Evolutionary conservation across 106 monocot genomes (phyloP).

Genomic region (Agapanthus africanus): DNA sequence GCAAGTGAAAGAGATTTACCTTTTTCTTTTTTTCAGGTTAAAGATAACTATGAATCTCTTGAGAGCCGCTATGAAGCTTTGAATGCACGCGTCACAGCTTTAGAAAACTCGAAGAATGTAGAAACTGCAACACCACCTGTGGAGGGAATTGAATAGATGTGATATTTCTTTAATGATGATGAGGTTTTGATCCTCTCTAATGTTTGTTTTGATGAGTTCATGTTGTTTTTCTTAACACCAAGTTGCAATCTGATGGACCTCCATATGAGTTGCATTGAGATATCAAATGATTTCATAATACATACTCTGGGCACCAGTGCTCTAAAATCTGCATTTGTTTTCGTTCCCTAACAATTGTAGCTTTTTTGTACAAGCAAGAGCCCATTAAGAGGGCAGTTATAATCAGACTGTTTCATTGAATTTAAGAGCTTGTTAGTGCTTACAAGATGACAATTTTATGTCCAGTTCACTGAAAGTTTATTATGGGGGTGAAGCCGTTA

Average conservation of each 20-base stretch:
- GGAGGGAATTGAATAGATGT: slow-evolving; percentile 9
- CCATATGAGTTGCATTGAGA: slow-evolving; percentile 1
- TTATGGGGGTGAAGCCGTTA: too few species aligned
- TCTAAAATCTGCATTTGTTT: too few species aligned
- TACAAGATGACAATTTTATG: too few species aligned
- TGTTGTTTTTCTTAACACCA: not conserved
- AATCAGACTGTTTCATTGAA: too few species aligned
- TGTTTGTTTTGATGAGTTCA: slow-evolving; percentile 6
- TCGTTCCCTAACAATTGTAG: too few species aligned
- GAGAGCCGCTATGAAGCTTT: slow-evolving; percentile 24
- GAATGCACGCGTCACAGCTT: slow-evolving; percentile 15
- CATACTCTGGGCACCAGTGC: too few species aligned
- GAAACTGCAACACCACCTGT: slow-evolving; percentile 12
- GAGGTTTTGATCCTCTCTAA: slow-evolving; percentile 3
- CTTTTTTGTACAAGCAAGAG: too few species aligned
- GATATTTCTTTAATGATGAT: not conserved
- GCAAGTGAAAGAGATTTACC: too few species aligned
- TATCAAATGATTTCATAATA: not conserved
- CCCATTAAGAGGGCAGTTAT: too few species aligned
- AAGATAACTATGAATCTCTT: slow-evolving; percentile 19
- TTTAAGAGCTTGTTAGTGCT: too few species aligned
- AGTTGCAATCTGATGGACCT: not conserved
- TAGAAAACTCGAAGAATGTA: slow-evolving; percentile 27
- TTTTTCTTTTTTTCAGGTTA: slow-evolving; percentile 24
- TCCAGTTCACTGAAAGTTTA: too few species aligned